Evolutionary conservation across 805 yeast species (phyloP), one percentile per base, ranked within the genome.

Genomic region (Kodamaea kakaduensis): DNA sequence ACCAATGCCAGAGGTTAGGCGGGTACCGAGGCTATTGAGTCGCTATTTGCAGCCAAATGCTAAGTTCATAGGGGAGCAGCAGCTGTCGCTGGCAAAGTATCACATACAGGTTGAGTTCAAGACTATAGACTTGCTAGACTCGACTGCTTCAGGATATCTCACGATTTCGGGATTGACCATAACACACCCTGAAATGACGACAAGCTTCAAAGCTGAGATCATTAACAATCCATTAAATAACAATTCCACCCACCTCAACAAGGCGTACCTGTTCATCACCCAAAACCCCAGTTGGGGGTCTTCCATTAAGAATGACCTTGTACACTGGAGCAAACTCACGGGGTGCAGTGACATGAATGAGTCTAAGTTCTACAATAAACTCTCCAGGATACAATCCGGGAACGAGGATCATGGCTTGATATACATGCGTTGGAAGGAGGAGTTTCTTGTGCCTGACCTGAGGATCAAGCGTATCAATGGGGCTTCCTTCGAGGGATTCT

Each of bases 341-440:
- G 58, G 61, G 12, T 56, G 64, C 25, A 73, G 71, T 32, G 85
- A 78, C 50, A 53, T 77, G 32, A 74, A 74, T 16, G 49, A 46
- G 6, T 20, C 28, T 3, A 52, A 56, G 28, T 46, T 67, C 25
- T 40, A 50, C 21, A 41, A 46, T 23, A 56, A 54, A 34, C 51
- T 67, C 36, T 39, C 40, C 12, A 42, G 38, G 18, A 62, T 66
- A 30, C 63, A 60, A 43, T 30, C 48, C 18, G 64, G 65, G 15
- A 32, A 44, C 20, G 57, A 52, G 23, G 59, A 60, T 31, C 48
- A 57, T 16, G 56, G 49, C 37, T 55, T 50, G 48, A 59, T 89
- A 5, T 89, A 78, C 54, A 89, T 89, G 96, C 71, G 96, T 46
- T 89, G 97, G 97, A 89, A 89, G 60, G 97, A 89, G 58, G 76